Evolutionary conservation across 2,329 filamentous ascomycete species (phyloP), one percentile per base, ranked within the genome.

Genomic region (Colletotrichum sp.): DNA sequence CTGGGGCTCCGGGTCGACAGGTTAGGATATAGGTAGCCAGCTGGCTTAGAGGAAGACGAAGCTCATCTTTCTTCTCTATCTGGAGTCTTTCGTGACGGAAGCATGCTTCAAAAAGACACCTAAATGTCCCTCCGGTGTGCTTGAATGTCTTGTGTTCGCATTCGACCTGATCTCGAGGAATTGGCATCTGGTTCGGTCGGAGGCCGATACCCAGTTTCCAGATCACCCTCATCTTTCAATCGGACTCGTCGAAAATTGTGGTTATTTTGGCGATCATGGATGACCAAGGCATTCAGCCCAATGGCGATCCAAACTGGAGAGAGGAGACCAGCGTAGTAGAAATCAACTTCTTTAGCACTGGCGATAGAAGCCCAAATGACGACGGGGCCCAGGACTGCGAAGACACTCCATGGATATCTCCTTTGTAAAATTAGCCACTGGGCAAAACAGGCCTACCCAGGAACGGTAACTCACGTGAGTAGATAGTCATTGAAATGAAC

Each of bases 371-470:
- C 39, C 39, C 39, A 43, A 1, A 43, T 6, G 39, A 43, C 39
- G 39, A 43, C 8, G 8, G 39, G 18, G 0, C 39, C 39, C 5
- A 43, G 9, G 39, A 43, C 39, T 43, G 39, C 39, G 39, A 43
- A n/a, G 39, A 43, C 39, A n/a, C 39, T 43, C 39, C 39, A 43
- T 43, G 39, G 39, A n/a, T 1, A 9, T n/a, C 39, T 43, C 18
- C 39, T n/a, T 43, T n/a, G 39, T 9, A 3, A 43, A 18, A 1
- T 43, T 9, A 43, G 5, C 18, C 2, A 5, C 5, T 43, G 16
- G 10, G 1, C 4, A 43, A 43, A 43, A 43, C 39, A 0, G 5
- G 5, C 5, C 16, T n/a, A 6, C 3, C 2, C 18, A n/a, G 18
- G 39, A 0, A 43, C 4, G 39, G 16, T n/a, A 43, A 3, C 18